Evolutionary conservation across 1,284 basidiomycete species (phyloP).

Genomic region (Moesziomyces antarcticus): DNA sequence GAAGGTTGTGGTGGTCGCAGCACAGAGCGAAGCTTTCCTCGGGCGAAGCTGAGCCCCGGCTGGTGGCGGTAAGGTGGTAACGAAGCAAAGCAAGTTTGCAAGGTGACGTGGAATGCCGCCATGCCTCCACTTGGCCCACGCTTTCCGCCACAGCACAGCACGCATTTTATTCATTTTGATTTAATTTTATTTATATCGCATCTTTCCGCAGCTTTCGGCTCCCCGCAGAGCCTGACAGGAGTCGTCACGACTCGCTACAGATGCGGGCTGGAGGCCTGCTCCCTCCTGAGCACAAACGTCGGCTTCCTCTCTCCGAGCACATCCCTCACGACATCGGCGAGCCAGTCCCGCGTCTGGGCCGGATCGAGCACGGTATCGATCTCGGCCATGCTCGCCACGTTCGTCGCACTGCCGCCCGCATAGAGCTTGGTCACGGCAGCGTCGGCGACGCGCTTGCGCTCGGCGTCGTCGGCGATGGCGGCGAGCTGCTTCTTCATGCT

Average conservation of each 20-base stretch:
- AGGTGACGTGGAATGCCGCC: slow-evolving; percentile 26
- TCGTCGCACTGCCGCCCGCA: slow-evolving; percentile 35
- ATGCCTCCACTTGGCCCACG: no score
- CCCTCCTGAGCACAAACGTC: slow-evolving; percentile 10
- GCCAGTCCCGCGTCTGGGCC: slow-evolving; percentile 46
- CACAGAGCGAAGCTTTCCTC: no score
- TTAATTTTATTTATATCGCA: not conserved
- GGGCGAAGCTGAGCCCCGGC: no score
- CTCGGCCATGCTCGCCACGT: slow-evolving; percentile 44
- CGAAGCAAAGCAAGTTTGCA: slow-evolving; percentile 1
- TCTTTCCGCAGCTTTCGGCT: not conserved
- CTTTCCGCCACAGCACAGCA: no score
- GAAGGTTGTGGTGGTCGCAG: no score
- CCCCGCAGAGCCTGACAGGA: no score
- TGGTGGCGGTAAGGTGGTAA: not conserved
- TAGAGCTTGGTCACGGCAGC: slow-evolving; percentile 40
- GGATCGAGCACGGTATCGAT: slow-evolving; percentile 58
- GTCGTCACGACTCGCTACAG: slow-evolving; percentile 3
- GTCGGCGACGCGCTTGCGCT: slow-evolving; percentile 28
- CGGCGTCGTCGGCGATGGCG: slow-evolving; percentile 16
- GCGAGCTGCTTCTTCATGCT: slow-evolving; percentile 51
- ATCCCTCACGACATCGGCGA: slow-evolving; percentile 14
- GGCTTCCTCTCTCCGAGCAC: slow-evolving; percentile 26
- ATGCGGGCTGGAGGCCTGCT: slow-evolving; percentile 4
- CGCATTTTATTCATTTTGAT: not conserved